These are phyloP conservation scores for Hypseocharis bilobata DNA, from an alignment of 441 rosid genomes.

Conservation along the genomic window DNA sequence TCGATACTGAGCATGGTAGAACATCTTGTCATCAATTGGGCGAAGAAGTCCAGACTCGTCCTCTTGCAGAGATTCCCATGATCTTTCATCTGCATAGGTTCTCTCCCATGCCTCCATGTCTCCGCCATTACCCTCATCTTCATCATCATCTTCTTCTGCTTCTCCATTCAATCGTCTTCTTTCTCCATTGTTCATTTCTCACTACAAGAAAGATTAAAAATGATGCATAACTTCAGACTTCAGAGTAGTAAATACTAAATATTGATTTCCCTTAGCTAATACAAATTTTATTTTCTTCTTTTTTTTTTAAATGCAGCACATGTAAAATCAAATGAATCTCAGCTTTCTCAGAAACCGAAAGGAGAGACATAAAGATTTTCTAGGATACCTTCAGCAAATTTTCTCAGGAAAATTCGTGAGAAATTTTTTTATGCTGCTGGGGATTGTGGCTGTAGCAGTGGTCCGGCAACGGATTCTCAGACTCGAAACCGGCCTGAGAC, in stretches of 20 bases:
- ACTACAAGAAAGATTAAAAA: background rate
- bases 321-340: background rate
- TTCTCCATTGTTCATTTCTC: conserved; percentile 36
- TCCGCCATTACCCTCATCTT: conserved; percentile 41
- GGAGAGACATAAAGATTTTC: no score
- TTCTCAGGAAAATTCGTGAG: no score
- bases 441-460: conserved; percentile 35
- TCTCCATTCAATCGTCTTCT: conserved; percentile 33
- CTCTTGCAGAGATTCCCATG: conserved; percentile 86
- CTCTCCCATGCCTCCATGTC: conserved; percentile 75
- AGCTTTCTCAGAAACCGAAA: background rate
- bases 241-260: background rate
- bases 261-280: background rate
- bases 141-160: conserved; percentile 54
- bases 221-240: background rate
- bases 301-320: background rate
- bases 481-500: conserved; percentile 37
- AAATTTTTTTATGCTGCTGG: no score
- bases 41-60: conserved; percentile 79
- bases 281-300: no score
- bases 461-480: conserved; percentile 57
- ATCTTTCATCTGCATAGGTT: conserved; percentile 66
- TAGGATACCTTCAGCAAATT: no score
- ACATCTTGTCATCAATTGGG: conserved; percentile 61
- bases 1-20: conserved; percentile 68